Evolutionary conservation across 2,329 filamentous ascomycete species (phyloP).

Genomic region (Grosmannia clavigera): DNA sequence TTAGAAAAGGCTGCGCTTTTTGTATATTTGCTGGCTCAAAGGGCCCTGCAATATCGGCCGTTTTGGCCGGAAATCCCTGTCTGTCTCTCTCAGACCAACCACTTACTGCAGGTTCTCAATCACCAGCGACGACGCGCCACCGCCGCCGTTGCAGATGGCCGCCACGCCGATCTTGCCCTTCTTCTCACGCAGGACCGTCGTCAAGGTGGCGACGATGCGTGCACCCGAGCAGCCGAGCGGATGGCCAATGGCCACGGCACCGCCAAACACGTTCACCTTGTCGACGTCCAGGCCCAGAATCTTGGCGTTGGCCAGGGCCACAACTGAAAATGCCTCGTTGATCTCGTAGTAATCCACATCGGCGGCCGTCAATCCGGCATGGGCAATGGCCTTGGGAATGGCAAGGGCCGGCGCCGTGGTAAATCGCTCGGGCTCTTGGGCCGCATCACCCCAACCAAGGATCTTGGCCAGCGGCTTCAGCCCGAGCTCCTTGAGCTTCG

Average conservation of each 20-base stretch:
- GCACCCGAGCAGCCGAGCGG: slow-evolving; percentile 89
- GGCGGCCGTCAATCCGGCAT: slow-evolving; percentile 68
- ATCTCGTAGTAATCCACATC: slow-evolving; percentile 93
- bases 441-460: slow-evolving; percentile 92
- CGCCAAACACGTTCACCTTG: slow-evolving; percentile 91
- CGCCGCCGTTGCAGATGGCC: slow-evolving; percentile 96
- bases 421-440: slow-evolving; percentile 84
- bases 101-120: slow-evolving; percentile 59
- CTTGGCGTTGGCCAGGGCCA: slow-evolving; percentile 94
- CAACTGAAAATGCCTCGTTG: slow-evolving; percentile 97
- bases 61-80: not conserved
- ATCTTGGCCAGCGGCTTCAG: slow-evolving; percentile 94
- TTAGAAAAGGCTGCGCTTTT: not conserved
- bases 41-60: not conserved
- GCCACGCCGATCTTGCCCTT: slow-evolving; percentile 87
- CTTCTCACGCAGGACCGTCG: slow-evolving; percentile 80
- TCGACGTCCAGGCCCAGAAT: slow-evolving; percentile 65
- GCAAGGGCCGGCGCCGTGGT: slow-evolving; percentile 87
- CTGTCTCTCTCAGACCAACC: not conserved
- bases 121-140: slow-evolving; percentile 86
- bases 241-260: slow-evolving; percentile 90
- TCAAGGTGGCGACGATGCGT: slow-evolving; percentile 79
- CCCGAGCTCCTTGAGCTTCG: slow-evolving; percentile 81
- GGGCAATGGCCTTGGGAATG: slow-evolving; percentile 94
- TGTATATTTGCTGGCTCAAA: not conserved